Base-by-base conservation (phyloP, 106 monocot species). In the Gastrodia elata region DNA sequence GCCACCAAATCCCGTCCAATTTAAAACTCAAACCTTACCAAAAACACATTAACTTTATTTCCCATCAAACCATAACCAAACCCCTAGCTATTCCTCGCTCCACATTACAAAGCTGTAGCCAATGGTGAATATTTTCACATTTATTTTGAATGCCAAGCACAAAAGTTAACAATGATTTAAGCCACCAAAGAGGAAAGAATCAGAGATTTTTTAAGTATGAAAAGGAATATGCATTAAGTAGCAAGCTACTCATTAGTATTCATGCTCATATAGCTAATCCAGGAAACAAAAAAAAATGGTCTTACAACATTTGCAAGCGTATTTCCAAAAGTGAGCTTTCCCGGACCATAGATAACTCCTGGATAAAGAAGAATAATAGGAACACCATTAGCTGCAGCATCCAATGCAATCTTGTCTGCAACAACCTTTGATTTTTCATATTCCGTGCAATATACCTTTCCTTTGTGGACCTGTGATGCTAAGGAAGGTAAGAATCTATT, bases 291-390 rank as follows among this genome's bases (percentile, higher is more conserved):
- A 43, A 73, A 74, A 4, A 18, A 70, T n/a, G 27, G 20, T 36
- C 86, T 80, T 91, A 98, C 98, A 35, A 98, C 74, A 2, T 75
- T 79, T 16, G 93, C 90, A 65, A 98, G 55, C 76, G 87, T 26
- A 82, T 98, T 98, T 78, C 98, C 98, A 78, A 83, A 37, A 16
- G 93, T 98, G 14, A 98, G 34, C 75, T 88, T 93, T 46, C 98
- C 98, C 38, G 85, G 32, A 26, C 98, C 98, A 83, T 93, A 98
- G 48, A 98, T 93, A 33, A 98, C 88, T 68, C 98, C 98, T 39
- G 98, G 98, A 74, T 93, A 98, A 13, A 98, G 81, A 76, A 93
- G 78, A 78, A 93, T 57, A 61, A 98, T 88, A 34, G 98, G 93
- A 36, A 88, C 57, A 24, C 93, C 93, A 78, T 88, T 83, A 38